phyloP scores from a whole-genome alignment of 225 moss, liverwort and hornwort genomes.

The Pseudoscleropodium purum region DNA sequence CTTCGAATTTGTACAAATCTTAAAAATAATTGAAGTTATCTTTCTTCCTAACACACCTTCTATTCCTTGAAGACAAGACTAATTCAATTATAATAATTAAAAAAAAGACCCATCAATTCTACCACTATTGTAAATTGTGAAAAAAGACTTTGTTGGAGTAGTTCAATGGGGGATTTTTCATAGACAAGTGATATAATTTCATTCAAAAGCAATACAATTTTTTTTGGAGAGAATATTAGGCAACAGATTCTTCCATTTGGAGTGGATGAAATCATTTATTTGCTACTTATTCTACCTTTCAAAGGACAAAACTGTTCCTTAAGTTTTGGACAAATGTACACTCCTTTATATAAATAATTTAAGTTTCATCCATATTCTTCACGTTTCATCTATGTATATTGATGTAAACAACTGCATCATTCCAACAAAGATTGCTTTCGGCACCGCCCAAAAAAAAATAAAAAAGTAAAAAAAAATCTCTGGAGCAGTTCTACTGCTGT shows the following conservation, averaged over 20 bases:
- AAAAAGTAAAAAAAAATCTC: not conserved
- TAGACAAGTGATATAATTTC: rapidly evolving
- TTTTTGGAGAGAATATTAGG: not conserved
- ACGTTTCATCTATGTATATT: too few relatives aligned
- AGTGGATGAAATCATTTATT: not conserved
- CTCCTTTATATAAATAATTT: not conserved
- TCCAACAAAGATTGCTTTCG: not conserved
- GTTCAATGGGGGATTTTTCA: not conserved
- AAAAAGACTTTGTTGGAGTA: not conserved
- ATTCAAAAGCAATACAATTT: not conserved
- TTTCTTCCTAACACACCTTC: not conserved
- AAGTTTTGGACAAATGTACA: not conserved
- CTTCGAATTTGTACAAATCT: not conserved
- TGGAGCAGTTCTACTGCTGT: not conserved
- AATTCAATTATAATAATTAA: not conserved
- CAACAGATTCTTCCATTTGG: not conserved
- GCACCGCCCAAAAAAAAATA: not conserved
- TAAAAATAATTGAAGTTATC: not conserved
- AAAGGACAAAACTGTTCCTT: not conserved
- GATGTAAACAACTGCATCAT: not conserved
- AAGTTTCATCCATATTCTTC: not conserved
- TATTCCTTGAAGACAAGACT: not conserved
- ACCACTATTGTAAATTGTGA: not conserved
- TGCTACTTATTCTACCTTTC: not conserved
- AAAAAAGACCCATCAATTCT: not conserved